These are phyloP conservation scores for Mycena rosella DNA, from an alignment of 768 basidiomycete genomes.

Conservation along the genomic window DNA sequence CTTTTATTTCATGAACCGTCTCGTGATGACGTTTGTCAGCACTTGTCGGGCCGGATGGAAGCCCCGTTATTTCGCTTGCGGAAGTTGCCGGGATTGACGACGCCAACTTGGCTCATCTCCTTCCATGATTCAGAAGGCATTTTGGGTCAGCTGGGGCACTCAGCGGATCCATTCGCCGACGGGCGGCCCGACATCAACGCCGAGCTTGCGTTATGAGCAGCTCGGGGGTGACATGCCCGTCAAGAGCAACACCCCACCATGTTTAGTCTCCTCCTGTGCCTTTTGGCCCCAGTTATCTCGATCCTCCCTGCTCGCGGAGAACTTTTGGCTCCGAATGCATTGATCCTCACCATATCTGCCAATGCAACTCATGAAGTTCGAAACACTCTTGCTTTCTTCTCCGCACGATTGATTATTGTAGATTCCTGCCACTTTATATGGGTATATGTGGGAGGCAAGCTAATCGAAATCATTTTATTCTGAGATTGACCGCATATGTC, in stretches of 20 bases:
- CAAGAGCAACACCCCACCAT: background rate
- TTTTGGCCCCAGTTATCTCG: background rate
- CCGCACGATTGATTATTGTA: background rate
- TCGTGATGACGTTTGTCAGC: too few species aligned
- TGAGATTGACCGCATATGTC: background rate
- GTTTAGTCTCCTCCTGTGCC: conserved; percentile 9
- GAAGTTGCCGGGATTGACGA: too few species aligned
- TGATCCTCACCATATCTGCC: conserved; percentile 44
- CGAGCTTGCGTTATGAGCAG: conserved; percentile 8
- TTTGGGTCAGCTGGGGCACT: conserved; percentile 18
- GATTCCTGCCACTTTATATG: conserved; percentile 49
- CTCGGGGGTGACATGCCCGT: background rate
- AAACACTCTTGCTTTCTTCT: background rate
- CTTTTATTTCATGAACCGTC: too few species aligned
- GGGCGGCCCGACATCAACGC: background rate
- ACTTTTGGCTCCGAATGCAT: conserved; percentile 45
- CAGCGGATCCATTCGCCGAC: background rate
- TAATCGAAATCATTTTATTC: background rate
- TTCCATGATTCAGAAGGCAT: conserved; percentile 14
- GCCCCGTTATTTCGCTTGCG: too few species aligned
- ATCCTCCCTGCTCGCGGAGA: conserved; percentile 13
- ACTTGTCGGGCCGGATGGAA: too few species aligned
- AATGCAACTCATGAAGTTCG: conserved; percentile 42
- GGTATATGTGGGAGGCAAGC: conserved; percentile 53
- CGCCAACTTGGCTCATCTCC: too few species aligned